A percentile compares a stretch with the other conserved stretches of the same genome.
These are phyloP conservation scores for Tetrastigma voinierianum DNA, from an alignment of 164 flowering plant species.

Conservation along the genomic window DNA sequence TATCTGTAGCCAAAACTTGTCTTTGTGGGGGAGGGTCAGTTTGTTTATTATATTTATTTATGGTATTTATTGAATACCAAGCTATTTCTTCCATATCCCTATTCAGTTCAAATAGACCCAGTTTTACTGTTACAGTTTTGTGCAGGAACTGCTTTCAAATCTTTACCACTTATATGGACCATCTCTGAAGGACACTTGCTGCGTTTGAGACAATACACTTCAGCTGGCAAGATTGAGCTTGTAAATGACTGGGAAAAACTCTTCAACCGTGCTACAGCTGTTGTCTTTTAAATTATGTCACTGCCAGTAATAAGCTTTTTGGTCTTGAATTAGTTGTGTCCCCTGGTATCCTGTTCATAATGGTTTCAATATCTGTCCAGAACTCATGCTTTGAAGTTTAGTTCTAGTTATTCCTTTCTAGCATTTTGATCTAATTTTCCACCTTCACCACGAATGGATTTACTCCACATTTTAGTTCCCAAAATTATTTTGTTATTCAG, in stretches of 20 bases:
- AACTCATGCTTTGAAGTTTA: not conserved
- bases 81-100: not conserved
- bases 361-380: not conserved
- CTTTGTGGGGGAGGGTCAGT: too few species aligned
- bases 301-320: slow-evolving; percentile 63
- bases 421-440: slow-evolving; percentile 1
- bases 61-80: too few species aligned
- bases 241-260: slow-evolving; percentile 74
- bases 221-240: slow-evolving; percentile 58
- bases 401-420: slow-evolving; percentile 3
- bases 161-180: slow-evolving; percentile 84
- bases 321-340: not conserved
- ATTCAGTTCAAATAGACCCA: slow-evolving; percentile 13
- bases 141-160: slow-evolving; percentile 97
- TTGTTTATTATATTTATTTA: too few species aligned
- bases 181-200: slow-evolving; percentile 74
- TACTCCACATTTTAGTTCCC: slow-evolving; percentile 80
- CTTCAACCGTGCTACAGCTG: slow-evolving; percentile 79
- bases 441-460: slow-evolving; percentile 53
- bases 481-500: slow-evolving; percentile 86
- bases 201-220: slow-evolving; percentile 51
- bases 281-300: slow-evolving; percentile 75
- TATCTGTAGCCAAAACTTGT: too few species aligned
- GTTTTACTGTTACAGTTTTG: slow-evolving; percentile 62
- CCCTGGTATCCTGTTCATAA: not conserved